Evolutionary conservation across 2,329 filamentous ascomycete genomes (phyloP).

Genomic region (Trichophyton equinum): DNA sequence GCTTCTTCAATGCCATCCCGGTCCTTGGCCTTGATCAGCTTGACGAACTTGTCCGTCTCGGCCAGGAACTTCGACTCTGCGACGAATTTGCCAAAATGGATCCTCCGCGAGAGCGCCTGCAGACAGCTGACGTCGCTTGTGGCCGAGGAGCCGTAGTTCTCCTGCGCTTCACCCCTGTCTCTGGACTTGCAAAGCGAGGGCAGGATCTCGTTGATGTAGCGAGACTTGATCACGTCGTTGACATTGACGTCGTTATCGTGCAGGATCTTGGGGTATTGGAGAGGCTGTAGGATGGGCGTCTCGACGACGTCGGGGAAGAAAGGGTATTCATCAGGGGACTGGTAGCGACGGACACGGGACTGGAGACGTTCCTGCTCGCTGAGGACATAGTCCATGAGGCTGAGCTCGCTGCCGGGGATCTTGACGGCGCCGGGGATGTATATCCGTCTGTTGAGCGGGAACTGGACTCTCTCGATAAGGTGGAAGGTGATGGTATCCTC

Average conservation of each 20-base stretch:
- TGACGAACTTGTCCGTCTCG: slow-evolving; percentile 67
- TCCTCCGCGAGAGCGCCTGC: slow-evolving; percentile 76
- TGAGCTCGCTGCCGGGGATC: slow-evolving; percentile 60
- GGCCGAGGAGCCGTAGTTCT: slow-evolving; percentile 90
- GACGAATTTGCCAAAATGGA: slow-evolving; percentile 98
- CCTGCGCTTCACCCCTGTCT: slow-evolving; percentile 72
- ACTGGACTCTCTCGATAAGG: slow-evolving; percentile 95
- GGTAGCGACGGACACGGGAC: slow-evolving; percentile 84
- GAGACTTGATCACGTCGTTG: slow-evolving; percentile 72
- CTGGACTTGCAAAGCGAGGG: slow-evolving; percentile 68
- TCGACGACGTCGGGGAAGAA: slow-evolving; percentile 81
- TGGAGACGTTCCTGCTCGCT: slow-evolving; percentile 81
- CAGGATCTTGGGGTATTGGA: slow-evolving; percentile 78
- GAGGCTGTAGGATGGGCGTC: slow-evolving; percentile 69
- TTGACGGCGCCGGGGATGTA: slow-evolving; percentile 69
- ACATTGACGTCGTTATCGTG: slow-evolving; percentile 83
- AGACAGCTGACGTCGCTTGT: slow-evolving; percentile 83
- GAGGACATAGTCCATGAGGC: slow-evolving; percentile 90
- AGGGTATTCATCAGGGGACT: slow-evolving; percentile 92
- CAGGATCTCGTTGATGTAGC: slow-evolving; percentile 73
- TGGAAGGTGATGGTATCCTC: slow-evolving; percentile 98
- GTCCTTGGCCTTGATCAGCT: slow-evolving; percentile 69
- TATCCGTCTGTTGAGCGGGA: slow-evolving; percentile 79
- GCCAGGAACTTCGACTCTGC: slow-evolving; percentile 88
- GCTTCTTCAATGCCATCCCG: slow-evolving; percentile 70